These are phyloP conservation scores for Plasmodium knowlesi DNA, from an alignment of 169 alveolate genomes.

Conservation along the genomic window DNA sequence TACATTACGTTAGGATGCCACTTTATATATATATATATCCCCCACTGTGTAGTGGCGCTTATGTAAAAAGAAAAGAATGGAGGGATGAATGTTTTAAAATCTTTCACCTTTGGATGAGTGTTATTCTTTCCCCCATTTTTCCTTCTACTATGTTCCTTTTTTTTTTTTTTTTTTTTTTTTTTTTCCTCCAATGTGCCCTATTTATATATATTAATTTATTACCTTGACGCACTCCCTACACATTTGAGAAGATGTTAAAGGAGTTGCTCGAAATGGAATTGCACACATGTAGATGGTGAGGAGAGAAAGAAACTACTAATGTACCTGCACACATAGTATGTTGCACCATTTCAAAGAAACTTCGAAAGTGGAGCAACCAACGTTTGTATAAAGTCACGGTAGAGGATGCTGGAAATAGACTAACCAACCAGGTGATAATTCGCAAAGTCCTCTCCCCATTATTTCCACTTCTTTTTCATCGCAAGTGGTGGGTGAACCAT, in stretches of 20 bases:
- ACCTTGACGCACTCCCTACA: not conserved
- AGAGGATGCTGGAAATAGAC: not conserved
- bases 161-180: too few species aligned
- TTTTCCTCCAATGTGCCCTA: not conserved
- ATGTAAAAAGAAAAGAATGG: not conserved
- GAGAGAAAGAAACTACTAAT: too few species aligned
- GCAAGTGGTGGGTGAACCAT: not conserved
- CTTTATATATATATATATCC: too few species aligned
- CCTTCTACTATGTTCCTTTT: not conserved
- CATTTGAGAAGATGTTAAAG: not conserved
- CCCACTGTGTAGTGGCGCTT: too few species aligned
- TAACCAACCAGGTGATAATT: not conserved
- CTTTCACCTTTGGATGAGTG: not conserved
- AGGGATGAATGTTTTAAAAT: not conserved
- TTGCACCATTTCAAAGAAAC: not conserved
- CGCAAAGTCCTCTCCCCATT: not conserved
- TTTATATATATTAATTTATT: too few species aligned
- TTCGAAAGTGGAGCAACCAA: not conserved
- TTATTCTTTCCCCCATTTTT: not conserved
- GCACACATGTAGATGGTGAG: too few species aligned
- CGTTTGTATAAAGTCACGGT: not conserved
- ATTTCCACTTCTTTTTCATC: not conserved
- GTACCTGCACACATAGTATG: not conserved
- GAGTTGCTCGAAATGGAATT: too few species aligned
- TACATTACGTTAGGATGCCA: not conserved